A percentile compares a stretch with the other conserved stretches of the same genome.
These are phyloP conservation scores for Tricholoma matsutake DNA, from an alignment of 768 basidiomycete genomes.

Conservation along the genomic window DNA sequence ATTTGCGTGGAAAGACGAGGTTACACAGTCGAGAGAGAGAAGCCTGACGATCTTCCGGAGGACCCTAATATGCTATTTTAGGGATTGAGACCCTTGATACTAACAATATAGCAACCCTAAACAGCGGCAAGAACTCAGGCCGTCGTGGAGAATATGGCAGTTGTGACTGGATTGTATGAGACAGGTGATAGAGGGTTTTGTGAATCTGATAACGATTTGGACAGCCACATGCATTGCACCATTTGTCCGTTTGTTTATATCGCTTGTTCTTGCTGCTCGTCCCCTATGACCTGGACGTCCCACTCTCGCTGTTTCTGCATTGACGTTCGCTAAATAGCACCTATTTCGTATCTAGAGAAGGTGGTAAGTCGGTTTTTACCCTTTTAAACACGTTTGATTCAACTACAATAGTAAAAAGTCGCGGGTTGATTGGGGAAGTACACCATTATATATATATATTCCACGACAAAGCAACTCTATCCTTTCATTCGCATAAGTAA, in stretches of 20 bases:
- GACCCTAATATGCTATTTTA: not conserved
- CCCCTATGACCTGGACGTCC: conserved; percentile 13
- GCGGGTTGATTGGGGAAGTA: conserved; percentile 2
- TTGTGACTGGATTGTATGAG: not conserved
- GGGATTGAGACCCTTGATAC: not conserved
- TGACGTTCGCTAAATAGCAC: conserved; percentile 2
- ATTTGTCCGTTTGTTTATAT: conserved; percentile 17
- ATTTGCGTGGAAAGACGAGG: not conserved
- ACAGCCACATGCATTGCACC: conserved; percentile 8
- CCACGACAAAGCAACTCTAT: conserved; percentile 1
- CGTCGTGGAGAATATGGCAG: not conserved
- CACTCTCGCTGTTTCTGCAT: conserved; percentile 9
- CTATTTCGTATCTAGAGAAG: not conserved
- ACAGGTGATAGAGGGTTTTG: conserved; percentile 9
- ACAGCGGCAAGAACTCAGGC: not conserved
- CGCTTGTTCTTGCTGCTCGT: conserved; percentile 9
- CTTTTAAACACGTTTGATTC: not conserved
- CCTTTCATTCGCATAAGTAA: not conserved
- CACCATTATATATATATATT: conserved; percentile 4
- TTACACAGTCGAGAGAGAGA: not conserved
- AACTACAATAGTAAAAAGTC: conserved; percentile 8
- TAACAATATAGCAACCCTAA: not conserved
- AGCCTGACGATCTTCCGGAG: not conserved
- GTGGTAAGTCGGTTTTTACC: conserved; percentile 1
- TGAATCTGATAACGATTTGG: conserved; percentile 10